Evolutionary conservation across 2,329 filamentous ascomycete genomes (phyloP), one percentile per base, ranked within the genome.

Genomic region (Balansia obtecta): DNA sequence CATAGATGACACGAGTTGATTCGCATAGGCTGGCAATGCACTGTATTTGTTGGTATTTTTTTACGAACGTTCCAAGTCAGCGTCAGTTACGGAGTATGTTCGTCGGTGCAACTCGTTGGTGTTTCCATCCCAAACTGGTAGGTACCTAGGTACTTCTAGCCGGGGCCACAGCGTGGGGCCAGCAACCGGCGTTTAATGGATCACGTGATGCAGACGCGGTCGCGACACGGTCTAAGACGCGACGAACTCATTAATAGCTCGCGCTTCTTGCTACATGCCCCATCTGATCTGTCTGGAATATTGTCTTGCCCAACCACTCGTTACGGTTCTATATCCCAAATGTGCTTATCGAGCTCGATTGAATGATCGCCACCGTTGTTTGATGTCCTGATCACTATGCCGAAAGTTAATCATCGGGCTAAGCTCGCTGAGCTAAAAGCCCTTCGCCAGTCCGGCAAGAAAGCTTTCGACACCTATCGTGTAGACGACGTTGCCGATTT

Each of bases 381-480:
- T 46, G 48, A 42, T 40, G 20, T 49, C 38, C 43, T n/a, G 48
- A 47, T 49, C 56, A 56, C 54, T 58, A 70, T 70, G 67, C 62
- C 67, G 53, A 67, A 64, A 60, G 57, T 57, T 56, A 57, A 65
- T 48, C 63, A 65, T 55, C 62, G 75, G 58, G 70, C 72, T 56
- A 79, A 73, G 70, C 75, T 83, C 61, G 89, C 86, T 48, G 86
- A 95, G 75, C 79, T 97, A 56, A 80, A 80, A 61, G 89, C 87
- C 64, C 79, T 95, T 57, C 85, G 89, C 62, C 82, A 87, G 60
- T 81, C 89, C 49, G 93, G 93, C 69, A 95, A 95, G 75, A 96
- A 93, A 69, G 84, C 85, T 57, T 83, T 95, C 56, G 85, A 89
- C 60, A 82, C 79, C 53, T 98, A 97, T 71, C 75, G 95, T 68